Conservation (phyloP, 257 asterid genomes). For the Knoxia roxburghii region DNA sequence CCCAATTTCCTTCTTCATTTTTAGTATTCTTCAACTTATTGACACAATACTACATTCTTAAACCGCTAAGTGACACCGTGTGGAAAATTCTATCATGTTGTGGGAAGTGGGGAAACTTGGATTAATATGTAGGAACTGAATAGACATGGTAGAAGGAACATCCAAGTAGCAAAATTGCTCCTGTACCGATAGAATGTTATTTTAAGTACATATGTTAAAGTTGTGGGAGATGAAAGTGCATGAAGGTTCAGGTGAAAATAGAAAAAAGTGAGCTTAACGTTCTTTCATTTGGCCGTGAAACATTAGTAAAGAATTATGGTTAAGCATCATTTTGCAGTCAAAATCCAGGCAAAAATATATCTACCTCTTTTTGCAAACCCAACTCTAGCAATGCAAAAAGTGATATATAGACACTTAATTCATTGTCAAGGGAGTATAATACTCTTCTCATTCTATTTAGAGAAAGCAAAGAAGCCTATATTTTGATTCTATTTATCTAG, state of each 20-base stretch:
- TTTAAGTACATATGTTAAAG: no score
- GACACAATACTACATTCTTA: no score
- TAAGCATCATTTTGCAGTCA: not conserved
- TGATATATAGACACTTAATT: not conserved
- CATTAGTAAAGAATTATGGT: not conserved
- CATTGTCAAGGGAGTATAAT: not conserved
- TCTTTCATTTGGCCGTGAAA: not conserved
- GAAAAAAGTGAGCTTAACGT: not conserved
- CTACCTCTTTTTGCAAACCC: not conserved
- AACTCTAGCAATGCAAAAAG: not conserved
- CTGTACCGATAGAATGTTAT: not conserved
- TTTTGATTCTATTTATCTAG: not conserved
- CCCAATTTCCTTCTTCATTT: not conserved
- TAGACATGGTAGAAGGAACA: not conserved
- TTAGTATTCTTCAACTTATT: not conserved
- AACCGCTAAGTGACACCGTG: no score
- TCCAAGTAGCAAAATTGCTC: not conserved
- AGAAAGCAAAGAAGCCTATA: not conserved
- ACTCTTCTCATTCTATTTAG: not conserved
- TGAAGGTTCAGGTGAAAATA: not conserved
- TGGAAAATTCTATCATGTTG: not conserved
- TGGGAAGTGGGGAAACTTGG: not conserved
- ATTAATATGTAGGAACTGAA: not conserved
- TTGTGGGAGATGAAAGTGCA: not conserved
- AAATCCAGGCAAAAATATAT: not conserved